These are phyloP conservation scores for Fusarium incarnatum DNA, from an alignment of 2,329 filamentous ascomycete genomes.

Conservation along the genomic window DNA sequence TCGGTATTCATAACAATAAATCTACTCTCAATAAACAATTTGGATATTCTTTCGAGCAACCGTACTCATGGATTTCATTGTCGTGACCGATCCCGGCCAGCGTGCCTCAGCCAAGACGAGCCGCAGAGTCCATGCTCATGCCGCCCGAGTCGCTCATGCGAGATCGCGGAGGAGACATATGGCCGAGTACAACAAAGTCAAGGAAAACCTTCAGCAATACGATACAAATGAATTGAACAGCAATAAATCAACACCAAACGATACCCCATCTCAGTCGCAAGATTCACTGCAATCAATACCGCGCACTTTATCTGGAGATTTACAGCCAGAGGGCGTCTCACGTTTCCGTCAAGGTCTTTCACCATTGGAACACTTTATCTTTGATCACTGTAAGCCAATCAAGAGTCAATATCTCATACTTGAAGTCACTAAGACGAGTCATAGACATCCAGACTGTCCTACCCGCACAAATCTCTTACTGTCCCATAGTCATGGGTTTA, in stretches of 20 bases:
- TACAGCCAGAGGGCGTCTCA: not conserved
- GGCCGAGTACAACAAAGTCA: not conserved
- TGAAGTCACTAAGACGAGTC: not conserved
- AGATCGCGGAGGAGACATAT: not conserved
- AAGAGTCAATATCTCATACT: not conserved
- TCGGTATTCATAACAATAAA: not conserved
- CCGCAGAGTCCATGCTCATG: constrained; percentile 12
- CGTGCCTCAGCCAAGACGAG: constrained; percentile 1
- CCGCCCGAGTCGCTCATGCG: constrained; percentile 13
- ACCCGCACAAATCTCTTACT: not conserved
- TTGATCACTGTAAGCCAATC: constrained; percentile 4
- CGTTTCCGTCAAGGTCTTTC: not conserved
- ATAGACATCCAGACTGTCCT: constrained; percentile 10
- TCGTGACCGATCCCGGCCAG: not conserved
- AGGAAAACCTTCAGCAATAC: not conserved
- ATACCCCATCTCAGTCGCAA: accelerated
- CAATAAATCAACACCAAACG: accelerated
- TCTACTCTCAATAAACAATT: not conserved
- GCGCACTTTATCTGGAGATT: not conserved
- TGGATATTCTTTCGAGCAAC: too few relatives aligned
- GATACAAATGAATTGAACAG: accelerated
- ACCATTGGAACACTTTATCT: not conserved
- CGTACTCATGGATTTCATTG: constrained; percentile 1
- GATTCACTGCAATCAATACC: not conserved
- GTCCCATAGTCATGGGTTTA: not conserved